A percentile compares a stretch with the other conserved stretches of the same genome.
phyloP scores from a whole-genome alignment of 306 rosid genomes.

The Sophora flavescens region DNA sequence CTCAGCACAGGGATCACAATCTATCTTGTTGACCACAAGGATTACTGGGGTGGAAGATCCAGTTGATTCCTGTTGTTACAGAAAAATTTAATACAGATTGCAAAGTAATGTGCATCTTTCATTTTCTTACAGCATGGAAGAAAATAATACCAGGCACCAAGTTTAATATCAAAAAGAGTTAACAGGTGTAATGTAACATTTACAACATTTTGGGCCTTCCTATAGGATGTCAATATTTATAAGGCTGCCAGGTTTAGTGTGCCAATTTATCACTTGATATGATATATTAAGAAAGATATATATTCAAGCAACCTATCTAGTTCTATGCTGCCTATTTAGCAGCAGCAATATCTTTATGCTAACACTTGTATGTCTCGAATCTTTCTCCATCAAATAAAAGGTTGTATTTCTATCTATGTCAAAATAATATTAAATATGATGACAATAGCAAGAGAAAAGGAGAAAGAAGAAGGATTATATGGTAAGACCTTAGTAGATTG shows the following conservation, averaged over 20 bases:
- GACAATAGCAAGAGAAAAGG: constrained; percentile 15
- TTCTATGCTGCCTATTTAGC: constrained; percentile 10
- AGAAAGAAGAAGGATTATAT: constrained; percentile 18
- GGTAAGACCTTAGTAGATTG: constrained; percentile 72
- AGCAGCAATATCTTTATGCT: constrained; percentile 10
- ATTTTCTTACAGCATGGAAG: constrained; percentile 28
- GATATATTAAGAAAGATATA: constrained; percentile 14
- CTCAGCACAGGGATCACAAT: constrained; percentile 60
- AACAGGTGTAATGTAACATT: constrained; percentile 5
- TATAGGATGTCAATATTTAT: constrained; percentile 11
- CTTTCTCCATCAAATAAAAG: constrained; percentile 16
- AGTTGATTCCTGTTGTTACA: constrained; percentile 59
- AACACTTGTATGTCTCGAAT: constrained; percentile 5
- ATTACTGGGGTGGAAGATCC: constrained; percentile 81
- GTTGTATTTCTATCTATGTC: background rate
- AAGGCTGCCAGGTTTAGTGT: constrained; percentile 2
- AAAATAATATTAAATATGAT: constrained; percentile 39
- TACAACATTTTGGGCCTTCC: constrained; percentile 2
- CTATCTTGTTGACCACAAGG: constrained; percentile 91
- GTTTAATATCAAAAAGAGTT: constrained; percentile 9
- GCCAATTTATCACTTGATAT: constrained; percentile 28
- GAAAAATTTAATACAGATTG: constrained; percentile 38
- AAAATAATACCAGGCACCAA: constrained; percentile 29
- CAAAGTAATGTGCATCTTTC: constrained; percentile 12
- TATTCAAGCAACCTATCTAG: background rate